These are phyloP conservation scores for Zasmidium cellare DNA, from an alignment of 2,329 filamentous ascomycete genomes.

Conservation along the genomic window DNA sequence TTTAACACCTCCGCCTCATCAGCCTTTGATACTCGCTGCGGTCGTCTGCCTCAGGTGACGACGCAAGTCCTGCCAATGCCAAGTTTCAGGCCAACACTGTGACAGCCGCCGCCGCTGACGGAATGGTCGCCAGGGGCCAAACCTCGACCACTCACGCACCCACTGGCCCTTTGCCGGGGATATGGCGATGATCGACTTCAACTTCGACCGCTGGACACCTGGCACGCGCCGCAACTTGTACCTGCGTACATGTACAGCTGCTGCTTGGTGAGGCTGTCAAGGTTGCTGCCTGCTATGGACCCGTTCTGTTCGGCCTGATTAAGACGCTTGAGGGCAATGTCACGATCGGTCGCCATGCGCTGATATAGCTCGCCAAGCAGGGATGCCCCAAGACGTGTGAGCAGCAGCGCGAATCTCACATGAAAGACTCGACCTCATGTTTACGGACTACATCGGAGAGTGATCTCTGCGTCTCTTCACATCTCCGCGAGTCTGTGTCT, in stretches of 20 bases:
- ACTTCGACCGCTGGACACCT: background rate
- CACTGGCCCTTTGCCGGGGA: background rate
- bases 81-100: no score
- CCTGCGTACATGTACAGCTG: background rate
- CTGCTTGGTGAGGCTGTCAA: background rate
- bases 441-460: no score
- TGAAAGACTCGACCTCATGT: no score
- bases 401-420: no score
- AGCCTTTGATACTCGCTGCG: background rate
- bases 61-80: background rate
- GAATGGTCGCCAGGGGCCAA: background rate
- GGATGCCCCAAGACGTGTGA: no score
- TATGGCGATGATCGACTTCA: background rate
- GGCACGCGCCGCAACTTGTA: background rate
- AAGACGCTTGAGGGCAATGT: no score
- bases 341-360: no score
- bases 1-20: background rate
- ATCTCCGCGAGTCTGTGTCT: no score
- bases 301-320: no score
- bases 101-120: background rate
- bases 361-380: no score
- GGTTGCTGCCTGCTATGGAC: background rate
- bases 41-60: background rate
- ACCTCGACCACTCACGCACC: background rate
- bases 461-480: no score